phyloP scores from a whole-genome alignment of 345 rosid species.

The Eutrema heterophyllum region DNA sequence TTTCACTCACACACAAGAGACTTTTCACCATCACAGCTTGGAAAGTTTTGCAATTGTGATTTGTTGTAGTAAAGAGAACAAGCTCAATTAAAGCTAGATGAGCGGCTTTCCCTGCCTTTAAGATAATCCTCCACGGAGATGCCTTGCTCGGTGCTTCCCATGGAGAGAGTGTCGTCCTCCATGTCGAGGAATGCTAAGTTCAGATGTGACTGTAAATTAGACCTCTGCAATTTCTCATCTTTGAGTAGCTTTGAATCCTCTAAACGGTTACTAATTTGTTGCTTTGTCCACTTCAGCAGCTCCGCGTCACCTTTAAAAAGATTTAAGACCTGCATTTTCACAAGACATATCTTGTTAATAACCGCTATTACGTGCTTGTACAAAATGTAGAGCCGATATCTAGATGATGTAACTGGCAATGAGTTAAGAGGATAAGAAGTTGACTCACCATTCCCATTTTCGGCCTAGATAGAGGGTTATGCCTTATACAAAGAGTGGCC shows the following conservation, averaged over 20 bases:
- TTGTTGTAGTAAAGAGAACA: neutral
- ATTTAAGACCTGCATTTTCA: slow-evolving; percentile 49
- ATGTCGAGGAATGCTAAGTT: slow-evolving; percentile 71
- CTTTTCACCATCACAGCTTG: slow-evolving; percentile 9
- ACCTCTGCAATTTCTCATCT: slow-evolving; percentile 42
- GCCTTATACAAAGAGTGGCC: slow-evolving; percentile 77
- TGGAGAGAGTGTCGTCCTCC: slow-evolving; percentile 62
- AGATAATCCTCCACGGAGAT: slow-evolving; percentile 76
- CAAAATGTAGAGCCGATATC: neutral
- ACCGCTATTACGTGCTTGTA: neutral
- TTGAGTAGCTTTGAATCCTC: slow-evolving; percentile 44
- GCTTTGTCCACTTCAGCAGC: slow-evolving; percentile 50
- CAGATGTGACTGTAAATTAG: slow-evolving; percentile 81
- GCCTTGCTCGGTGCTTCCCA: slow-evolving; percentile 54
- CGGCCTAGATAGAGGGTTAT: slow-evolving; percentile 63
- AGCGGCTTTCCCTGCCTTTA: slow-evolving; percentile 76
- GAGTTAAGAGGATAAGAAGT: neutral
- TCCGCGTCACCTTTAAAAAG: slow-evolving; percentile 73
- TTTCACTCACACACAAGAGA: neutral
- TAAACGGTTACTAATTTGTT: slow-evolving; percentile 37
- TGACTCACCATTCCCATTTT: slow-evolving; percentile 61
- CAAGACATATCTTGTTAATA: neutral
- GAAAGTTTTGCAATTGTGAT: neutral
- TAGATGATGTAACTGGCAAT: neutral
- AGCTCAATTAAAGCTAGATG: slow-evolving; percentile 72